Evolutionary conservation across 163 green algal genomes (phyloP).

Genomic region (Volvox carteri): DNA sequence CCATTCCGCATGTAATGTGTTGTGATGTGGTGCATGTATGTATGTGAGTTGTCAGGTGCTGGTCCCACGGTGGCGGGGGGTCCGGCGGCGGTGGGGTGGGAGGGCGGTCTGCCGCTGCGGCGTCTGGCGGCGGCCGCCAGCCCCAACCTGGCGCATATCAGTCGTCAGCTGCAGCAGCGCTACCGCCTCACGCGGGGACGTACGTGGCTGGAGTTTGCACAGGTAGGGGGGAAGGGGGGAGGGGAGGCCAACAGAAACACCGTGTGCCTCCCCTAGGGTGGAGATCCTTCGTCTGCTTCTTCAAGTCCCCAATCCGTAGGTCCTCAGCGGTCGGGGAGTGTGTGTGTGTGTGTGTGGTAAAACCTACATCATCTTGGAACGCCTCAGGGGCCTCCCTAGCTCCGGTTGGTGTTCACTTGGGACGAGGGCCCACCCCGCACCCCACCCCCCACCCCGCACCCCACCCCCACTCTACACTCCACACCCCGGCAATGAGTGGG

Average conservation of each 20-base stretch:
- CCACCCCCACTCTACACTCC: not conserved
- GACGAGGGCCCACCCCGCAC: too few relatives aligned
- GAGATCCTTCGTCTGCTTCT: too few relatives aligned
- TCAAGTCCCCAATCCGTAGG: too few relatives aligned
- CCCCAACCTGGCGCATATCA: conserved; percentile 32
- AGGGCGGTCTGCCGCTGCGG: conserved; percentile 48
- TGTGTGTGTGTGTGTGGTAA: too few relatives aligned
- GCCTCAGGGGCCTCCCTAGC: too few relatives aligned
- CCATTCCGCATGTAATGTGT: not conserved
- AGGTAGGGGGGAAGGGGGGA: conserved; percentile 1
- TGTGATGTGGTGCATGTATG: not conserved
- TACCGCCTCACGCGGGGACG: conserved; percentile 43
- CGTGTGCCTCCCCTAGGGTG: too few relatives aligned
- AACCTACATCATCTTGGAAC: too few relatives aligned
- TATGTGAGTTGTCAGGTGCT: not conserved
- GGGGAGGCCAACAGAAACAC: not conserved
- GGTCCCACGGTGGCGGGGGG: conserved; percentile 16
- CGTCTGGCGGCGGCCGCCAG: conserved; percentile 41
- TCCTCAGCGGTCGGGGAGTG: too few relatives aligned
- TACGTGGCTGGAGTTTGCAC: conserved; percentile 57
- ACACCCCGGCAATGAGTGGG: too few relatives aligned
- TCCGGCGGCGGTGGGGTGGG: conserved; percentile 28
- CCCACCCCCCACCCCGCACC: too few relatives aligned
- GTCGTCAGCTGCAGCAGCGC: conserved; percentile 43
- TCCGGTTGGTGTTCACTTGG: too few relatives aligned